These are phyloP conservation scores for Carpinus fangiana DNA, from an alignment of 306 rosid genomes.

Conservation along the genomic window DNA sequence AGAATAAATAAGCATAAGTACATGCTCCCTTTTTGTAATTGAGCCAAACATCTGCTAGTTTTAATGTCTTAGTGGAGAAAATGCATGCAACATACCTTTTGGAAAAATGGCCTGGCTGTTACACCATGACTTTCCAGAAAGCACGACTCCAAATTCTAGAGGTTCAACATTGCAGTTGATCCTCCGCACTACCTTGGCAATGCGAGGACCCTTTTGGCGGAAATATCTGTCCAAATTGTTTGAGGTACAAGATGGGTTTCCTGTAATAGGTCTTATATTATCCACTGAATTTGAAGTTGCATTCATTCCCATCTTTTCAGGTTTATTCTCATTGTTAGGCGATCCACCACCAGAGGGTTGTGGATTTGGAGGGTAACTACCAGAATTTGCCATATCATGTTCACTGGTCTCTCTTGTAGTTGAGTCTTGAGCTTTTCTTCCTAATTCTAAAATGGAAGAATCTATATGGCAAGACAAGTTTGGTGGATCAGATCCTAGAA, in stretches of 20 bases:
- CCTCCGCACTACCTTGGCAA: conserved; percentile 93
- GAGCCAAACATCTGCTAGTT: conserved; percentile 23
- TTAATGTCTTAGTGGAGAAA: conserved; percentile 11
- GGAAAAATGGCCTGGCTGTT: conserved; percentile 90
- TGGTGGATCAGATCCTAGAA: conserved; percentile 38
- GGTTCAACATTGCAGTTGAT: conserved; percentile 95
- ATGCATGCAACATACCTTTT: conserved; percentile 54
- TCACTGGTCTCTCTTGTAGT: conserved; percentile 27
- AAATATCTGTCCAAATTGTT: conserved; percentile 55
- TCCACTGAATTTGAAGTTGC: conserved; percentile 49
- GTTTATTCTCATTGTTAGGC: conserved; percentile 46
- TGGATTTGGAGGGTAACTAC: conserved; percentile 32
- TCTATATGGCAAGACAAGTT: conserved; percentile 37
- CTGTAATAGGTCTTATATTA: conserved; percentile 46
- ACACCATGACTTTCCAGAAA: conserved; percentile 92
- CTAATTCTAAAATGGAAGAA: conserved; percentile 35
- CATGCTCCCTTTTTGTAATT: conserved; percentile 2
- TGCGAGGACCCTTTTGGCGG: conserved; percentile 96
- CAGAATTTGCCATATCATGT: conserved; percentile 27
- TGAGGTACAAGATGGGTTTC: conserved; percentile 52
- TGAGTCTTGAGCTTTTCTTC: conserved; percentile 30
- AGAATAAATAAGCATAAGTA: conserved; percentile 36
- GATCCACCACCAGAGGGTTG: conserved; percentile 48
- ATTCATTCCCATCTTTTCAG: conserved; percentile 48
- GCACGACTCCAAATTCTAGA: conserved; percentile 78